phyloP scores from a whole-genome alignment of 148 eudicot species.

The Rhododendron williamsianum region DNA sequence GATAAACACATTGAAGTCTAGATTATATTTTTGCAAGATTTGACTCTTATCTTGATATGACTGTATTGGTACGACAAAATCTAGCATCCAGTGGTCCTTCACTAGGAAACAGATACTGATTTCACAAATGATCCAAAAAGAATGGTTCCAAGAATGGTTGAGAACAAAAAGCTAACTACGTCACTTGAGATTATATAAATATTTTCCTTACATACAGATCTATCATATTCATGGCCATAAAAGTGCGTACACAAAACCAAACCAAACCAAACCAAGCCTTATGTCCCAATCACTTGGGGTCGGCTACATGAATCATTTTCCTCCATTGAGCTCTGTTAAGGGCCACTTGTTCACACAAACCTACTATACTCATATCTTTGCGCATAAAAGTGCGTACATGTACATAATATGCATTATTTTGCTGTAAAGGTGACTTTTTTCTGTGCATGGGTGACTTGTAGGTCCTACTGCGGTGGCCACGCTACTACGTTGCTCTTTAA shows the following conservation, averaged over 20 bases:
- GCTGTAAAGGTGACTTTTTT: neutral
- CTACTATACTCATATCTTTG: too few relatives aligned
- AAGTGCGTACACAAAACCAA: neutral
- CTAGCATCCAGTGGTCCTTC: neutral
- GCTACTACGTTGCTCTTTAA: neutral
- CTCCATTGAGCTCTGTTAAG: too few relatives aligned
- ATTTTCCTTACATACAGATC: neutral
- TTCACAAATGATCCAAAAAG: neutral
- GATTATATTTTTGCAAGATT: neutral
- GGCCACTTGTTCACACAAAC: too few relatives aligned
- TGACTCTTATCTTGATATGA: neutral
- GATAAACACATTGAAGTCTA: neutral
- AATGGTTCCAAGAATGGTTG: neutral
- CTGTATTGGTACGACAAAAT: neutral
- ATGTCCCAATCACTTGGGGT: too few relatives aligned
- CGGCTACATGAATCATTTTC: too few relatives aligned
- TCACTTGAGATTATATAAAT: neutral
- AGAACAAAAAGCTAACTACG: neutral
- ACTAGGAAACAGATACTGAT: neutral
- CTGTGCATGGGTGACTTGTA: neutral
- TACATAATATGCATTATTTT: neutral
- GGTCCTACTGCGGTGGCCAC: neutral
- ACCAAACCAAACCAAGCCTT: too few relatives aligned
- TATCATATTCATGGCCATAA: neutral
- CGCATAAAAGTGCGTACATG: neutral